Base-by-base conservation (phyloP, 805 yeast species). In the Myxozyma neotropica region DNA sequence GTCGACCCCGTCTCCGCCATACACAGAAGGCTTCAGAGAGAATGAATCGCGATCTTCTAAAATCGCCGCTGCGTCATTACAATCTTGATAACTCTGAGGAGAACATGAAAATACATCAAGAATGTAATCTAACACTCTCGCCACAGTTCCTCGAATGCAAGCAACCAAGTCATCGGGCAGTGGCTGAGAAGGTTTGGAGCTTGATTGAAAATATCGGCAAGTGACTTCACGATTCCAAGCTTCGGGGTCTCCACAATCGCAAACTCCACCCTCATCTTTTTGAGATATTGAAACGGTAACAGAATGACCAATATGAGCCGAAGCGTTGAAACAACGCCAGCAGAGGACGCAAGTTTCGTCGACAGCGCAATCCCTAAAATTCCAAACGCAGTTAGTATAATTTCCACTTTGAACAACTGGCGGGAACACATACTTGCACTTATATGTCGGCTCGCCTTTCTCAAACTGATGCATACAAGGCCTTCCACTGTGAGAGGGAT, bases 241-340 rank as follows among this genome's bases (percentile, higher is more conserved):
- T 69, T 88, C 96, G 0, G 84, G 82, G 68, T 90, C 96, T 3
- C 96, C 96, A 72, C 96, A 89, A 69, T 89, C 96, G 71, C 95
- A 88, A 19, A 86, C 87, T 0, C 94, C 94, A 39, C 92, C 89
- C 58, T 82, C 82, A 59, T 79, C 87, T 23, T 73, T 68, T 53
- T 88, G 77, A 44, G 82, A 82, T 5, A 88, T 83, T 40, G 83
- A 78, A 17, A 84, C 81, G 57, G 85, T 82, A 7, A 88, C 85
- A 48, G 83, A 81, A 71, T 92, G 98, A 46, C 84, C 93, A 36
- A 70, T 69, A 72, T 92, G 98, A 56, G 81, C 78, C 3, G 82
- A 83, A 1, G 84, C 83, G 51, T 85, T 83, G 73, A 78, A 92
- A 71, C 98, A 92, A 59, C 80, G 76, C 10, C 85, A 80, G 71